A percentile compares a stretch with the other conserved stretches of the same genome.
Conservation (phyloP, 169 alveolate species). For the Eimeria necatrix region DNA sequence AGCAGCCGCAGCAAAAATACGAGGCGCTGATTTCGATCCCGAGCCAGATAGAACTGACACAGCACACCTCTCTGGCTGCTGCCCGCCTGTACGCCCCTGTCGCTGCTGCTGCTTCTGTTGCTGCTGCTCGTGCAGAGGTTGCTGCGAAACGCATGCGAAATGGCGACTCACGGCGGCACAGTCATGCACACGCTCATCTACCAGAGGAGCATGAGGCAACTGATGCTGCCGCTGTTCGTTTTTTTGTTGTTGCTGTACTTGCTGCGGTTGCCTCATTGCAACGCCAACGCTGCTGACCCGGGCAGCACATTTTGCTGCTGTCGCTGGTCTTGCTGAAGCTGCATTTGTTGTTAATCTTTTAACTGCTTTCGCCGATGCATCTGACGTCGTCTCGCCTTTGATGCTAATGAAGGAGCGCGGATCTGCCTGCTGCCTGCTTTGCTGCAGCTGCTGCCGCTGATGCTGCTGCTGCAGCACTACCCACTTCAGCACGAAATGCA, state of each 20-base stretch:
- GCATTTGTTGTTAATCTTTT: too few species aligned
- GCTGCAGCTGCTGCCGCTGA: not conserved
- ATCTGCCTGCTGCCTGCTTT: not conserved
- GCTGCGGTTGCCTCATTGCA: not conserved
- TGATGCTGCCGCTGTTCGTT: too few species aligned
- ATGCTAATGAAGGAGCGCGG: not conserved
- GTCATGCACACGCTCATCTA: not conserved
- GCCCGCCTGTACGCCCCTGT: not conserved
- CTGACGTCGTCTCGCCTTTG: not conserved
- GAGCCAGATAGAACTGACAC: not conserved
- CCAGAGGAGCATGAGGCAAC: too few species aligned
- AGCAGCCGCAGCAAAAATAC: not conserved
- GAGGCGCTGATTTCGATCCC: not conserved
- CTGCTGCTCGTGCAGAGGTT: not conserved
- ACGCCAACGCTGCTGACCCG: not conserved
- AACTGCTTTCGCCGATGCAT: too few species aligned
- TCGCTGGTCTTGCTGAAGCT: not conserved
- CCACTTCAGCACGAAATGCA: not conserved
- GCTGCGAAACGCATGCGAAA: not conserved
- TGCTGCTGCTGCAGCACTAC: constrained; percentile 4
- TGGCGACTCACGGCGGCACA: not conserved
- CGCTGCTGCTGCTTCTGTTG: not conserved
- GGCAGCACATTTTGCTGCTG: not conserved
- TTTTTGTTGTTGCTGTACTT: not conserved
- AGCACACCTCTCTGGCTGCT: too few species aligned